Evolutionary conservation across 371 early-diverging fungal genomes (phyloP), one percentile per base, ranked within the genome.

Genomic region (Mortierella sp.): DNA sequence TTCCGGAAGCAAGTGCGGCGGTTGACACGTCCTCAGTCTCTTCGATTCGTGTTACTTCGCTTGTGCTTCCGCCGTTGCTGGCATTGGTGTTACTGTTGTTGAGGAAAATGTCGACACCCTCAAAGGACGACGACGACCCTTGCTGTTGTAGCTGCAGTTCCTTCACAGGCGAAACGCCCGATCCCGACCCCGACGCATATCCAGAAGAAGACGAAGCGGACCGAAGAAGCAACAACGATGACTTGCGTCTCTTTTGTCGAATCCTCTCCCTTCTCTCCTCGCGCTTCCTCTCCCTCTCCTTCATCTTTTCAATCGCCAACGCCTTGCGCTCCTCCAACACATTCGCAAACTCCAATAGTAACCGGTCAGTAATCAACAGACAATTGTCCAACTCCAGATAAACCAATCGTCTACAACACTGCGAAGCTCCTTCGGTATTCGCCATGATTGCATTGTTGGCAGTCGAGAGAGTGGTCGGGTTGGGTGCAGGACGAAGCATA

Each of bases 301-400:
- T 63, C 48, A 45, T 70, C 2, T 79, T 74, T 52, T 82, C 86
- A 34, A 75, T 24, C 6, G 82, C 77, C 26, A 71, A 60, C 7
- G 50, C 76, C 65, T 74, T 70, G 34, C 86, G 86, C 48, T 82
- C 86, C 71, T 86, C 86, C 44, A 86, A 28, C 26, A 82, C 82
- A 42, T 72, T 77, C 14, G 86, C 86, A 82, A 86, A 86, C 70
- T 86, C 86, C 31, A 82, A 78, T 44, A 86, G 72, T 21, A 86
- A 50, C 14, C 78, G 44, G 55, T 86, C 82, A 19, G 86, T 86
- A 19, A 82, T 77, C 72, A 80, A 28, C 28, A 80, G 55, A 72
- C 86, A 86, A n/a, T 80, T 85, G 31, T 86, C 86, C 52, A 86
- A 60, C 71, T 86, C 86, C 5, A 86, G 16, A 57, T 86, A 80